Conservation (phyloP, 306 rosid species). For the Comarum palustre region DNA sequence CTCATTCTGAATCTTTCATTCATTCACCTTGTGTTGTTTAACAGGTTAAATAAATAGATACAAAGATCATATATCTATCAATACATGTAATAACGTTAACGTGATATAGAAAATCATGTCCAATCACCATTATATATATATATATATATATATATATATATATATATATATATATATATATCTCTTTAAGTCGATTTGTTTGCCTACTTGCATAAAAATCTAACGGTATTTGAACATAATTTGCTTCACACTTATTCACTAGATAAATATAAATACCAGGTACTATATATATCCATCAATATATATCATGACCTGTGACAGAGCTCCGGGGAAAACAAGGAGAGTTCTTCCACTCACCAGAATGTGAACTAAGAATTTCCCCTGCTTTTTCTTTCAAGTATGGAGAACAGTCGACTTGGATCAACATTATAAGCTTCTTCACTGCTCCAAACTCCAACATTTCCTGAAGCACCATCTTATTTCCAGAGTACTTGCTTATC, state of each 20-base stretch:
- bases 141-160: too few species aligned
- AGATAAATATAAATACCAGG: neutral
- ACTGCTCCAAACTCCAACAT: conserved; percentile 60
- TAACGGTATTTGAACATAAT: too few species aligned
- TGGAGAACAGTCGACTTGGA: conserved; percentile 42
- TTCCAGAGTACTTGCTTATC: conserved; percentile 44
- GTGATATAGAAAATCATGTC: too few species aligned
- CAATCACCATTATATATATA: too few species aligned
- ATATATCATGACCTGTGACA: neutral
- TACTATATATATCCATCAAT: neutral
- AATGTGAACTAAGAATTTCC: conserved; percentile 44
- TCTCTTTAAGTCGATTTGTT: too few species aligned
- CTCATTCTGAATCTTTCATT: neutral
- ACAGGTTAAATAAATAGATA: neutral
- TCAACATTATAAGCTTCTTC: conserved; percentile 48
- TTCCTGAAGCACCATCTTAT: conserved; percentile 45
- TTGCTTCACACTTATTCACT: too few species aligned
- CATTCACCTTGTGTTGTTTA: neutral
- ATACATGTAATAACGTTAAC: too few species aligned
- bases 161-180: too few species aligned
- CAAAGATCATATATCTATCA: neutral
- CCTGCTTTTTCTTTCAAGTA: conserved; percentile 48
- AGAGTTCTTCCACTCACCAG: conserved; percentile 53
- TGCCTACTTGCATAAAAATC: too few species aligned
- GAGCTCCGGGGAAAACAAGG: conserved; percentile 31